phyloP scores from a whole-genome alignment of 805 yeast genomes.

The Zygosaccharomyces lentus region DNA sequence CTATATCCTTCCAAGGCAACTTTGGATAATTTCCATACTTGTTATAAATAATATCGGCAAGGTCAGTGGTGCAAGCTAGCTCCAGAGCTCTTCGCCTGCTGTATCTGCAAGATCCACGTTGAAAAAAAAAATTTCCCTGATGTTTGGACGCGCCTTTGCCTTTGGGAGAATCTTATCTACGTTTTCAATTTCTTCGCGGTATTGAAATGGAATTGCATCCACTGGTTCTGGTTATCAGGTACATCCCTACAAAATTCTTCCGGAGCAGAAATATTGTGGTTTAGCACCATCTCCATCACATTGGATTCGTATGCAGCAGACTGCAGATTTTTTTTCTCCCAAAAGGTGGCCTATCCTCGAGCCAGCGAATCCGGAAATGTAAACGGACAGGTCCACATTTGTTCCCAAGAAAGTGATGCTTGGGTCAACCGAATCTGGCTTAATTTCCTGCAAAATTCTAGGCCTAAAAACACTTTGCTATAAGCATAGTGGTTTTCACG shows the following conservation, averaged over 20 bases:
- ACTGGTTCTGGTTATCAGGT: slow-evolving; percentile 37
- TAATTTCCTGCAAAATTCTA: slow-evolving; percentile 34
- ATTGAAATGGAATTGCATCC: slow-evolving; percentile 49
- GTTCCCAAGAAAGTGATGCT: slow-evolving; percentile 48
- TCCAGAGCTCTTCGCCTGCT: slow-evolving; percentile 32
- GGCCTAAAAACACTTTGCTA: slow-evolving; percentile 45
- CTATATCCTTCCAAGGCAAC: slow-evolving; percentile 37
- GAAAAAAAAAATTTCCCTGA: slow-evolving; percentile 48
- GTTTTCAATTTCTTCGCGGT: slow-evolving; percentile 32
- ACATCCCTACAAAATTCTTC: slow-evolving; percentile 40
- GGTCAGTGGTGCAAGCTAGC: slow-evolving; percentile 13
- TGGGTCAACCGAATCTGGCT: slow-evolving; percentile 37
- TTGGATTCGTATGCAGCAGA: slow-evolving; percentile 30
- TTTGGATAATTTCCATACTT: slow-evolving; percentile 17
- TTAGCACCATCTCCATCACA: slow-evolving; percentile 47
- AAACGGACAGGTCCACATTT: slow-evolving; percentile 44
- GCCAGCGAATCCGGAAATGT: slow-evolving; percentile 47
- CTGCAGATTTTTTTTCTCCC: slow-evolving; percentile 34
- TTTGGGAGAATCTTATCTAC: slow-evolving; percentile 33
- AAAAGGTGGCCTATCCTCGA: slow-evolving; percentile 42
- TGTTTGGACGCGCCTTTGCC: slow-evolving; percentile 37
- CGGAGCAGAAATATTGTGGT: slow-evolving; percentile 39
- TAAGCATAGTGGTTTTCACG: slow-evolving; percentile 43
- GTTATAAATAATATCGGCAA: slow-evolving; percentile 6
- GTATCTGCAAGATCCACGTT: slow-evolving; percentile 52